Evolutionary conservation across 1,284 basidiomycete genomes (phyloP).

Genomic region (Melampsora larici-populina): DNA sequence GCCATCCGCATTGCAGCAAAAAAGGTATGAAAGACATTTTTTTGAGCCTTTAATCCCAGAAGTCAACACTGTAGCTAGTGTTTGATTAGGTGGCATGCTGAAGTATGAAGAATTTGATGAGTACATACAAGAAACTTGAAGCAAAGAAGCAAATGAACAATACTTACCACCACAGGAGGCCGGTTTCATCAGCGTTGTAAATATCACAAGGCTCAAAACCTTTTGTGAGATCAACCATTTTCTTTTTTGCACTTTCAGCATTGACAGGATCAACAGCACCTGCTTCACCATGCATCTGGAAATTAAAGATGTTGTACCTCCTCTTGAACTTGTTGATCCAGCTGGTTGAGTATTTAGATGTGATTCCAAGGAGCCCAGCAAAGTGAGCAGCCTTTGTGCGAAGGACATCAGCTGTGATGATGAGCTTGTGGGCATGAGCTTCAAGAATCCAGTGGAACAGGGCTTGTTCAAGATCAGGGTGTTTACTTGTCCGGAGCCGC

Average conservation of each 20-base stretch:
- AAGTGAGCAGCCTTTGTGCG: slow-evolving; percentile 32
- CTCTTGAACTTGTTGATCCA: slow-evolving; percentile 3
- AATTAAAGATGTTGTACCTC: not conserved
- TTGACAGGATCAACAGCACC: not conserved
- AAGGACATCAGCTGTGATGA: slow-evolving; percentile 53
- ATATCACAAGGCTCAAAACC: not conserved
- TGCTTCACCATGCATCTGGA: too few relatives aligned
- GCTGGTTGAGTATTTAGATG: slow-evolving; percentile 48
- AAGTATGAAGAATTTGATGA: too few relatives aligned
- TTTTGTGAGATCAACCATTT: not conserved
- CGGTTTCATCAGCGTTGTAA: not conserved
- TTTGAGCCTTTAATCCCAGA: not conserved
- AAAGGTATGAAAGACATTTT: not conserved
- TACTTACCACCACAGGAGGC: too few relatives aligned
- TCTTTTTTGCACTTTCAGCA: not conserved
- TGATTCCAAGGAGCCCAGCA: slow-evolving; percentile 48
- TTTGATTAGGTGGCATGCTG: not conserved
- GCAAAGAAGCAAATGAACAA: too few relatives aligned
- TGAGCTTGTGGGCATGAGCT: slow-evolving; percentile 51
- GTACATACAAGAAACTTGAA: too few relatives aligned
- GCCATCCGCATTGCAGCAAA: slow-evolving; percentile 2
- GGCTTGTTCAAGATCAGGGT: slow-evolving; percentile 53
- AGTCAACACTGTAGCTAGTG: not conserved
- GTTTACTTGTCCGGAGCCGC: not conserved
- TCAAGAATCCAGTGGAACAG: slow-evolving; percentile 52